These are phyloP conservation scores for Trichosporon faecale DNA, from an alignment of 1,284 basidiomycete genomes.

Conservation along the genomic window DNA sequence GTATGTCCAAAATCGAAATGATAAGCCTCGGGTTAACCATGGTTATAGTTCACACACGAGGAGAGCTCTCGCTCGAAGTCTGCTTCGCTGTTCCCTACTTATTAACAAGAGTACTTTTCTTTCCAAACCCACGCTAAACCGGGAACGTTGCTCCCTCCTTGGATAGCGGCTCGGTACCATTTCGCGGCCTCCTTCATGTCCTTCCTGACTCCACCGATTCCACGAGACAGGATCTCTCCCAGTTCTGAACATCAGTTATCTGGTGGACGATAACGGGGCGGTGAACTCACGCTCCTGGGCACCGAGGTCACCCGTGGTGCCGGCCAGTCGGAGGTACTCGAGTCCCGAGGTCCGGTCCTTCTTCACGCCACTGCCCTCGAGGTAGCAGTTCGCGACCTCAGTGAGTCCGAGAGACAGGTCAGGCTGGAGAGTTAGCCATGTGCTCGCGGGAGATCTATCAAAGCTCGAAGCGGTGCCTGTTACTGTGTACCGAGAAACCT, in stretches of 20 bases:
- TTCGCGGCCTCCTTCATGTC: constrained; percentile 51
- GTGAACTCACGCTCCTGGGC: constrained; percentile 48
- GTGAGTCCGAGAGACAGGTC: constrained; percentile 47
- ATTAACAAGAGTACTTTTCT: constrained; percentile 24
- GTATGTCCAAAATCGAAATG: not conserved
- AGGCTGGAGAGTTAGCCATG: constrained; percentile 22
- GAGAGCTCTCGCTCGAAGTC: constrained; percentile 9
- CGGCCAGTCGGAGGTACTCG: constrained; percentile 47
- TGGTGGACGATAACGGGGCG: not conserved
- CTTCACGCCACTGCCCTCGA: constrained; percentile 50
- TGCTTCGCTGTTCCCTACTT: constrained; percentile 9
- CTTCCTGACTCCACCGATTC: constrained; percentile 47
- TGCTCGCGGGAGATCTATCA: not conserved
- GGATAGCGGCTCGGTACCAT: constrained; percentile 50
- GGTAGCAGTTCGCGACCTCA: constrained; percentile 49
- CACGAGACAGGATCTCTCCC: constrained; percentile 48
- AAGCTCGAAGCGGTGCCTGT: not conserved
- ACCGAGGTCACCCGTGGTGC: constrained; percentile 44
- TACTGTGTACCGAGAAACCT: not conserved
- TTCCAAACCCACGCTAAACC: constrained; percentile 53
- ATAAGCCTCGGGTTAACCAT: constrained; percentile 1
- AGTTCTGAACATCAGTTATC: constrained; percentile 36
- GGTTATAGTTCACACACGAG: constrained; percentile 7
- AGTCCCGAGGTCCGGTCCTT: constrained; percentile 42
- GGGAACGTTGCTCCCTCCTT: constrained; percentile 41